Conservation (phyloP, 169 alveolate genomes). For the Plasmodium yoelii region DNA sequence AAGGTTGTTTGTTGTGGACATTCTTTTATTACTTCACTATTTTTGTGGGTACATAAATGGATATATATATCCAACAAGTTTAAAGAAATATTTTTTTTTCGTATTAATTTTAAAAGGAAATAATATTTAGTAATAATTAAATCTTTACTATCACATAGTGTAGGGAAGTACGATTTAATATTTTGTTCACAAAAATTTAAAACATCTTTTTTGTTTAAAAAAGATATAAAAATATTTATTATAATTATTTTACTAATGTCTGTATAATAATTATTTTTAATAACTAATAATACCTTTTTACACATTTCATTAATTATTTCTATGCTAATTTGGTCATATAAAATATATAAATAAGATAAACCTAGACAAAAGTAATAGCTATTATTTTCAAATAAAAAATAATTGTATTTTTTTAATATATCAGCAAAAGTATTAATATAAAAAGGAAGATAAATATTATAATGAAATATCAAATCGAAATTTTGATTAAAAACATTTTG, state of each 20-base stretch:
- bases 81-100: conserved; percentile 17
- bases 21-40: conserved; percentile 9
- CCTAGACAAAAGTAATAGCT: conserved; percentile 32
- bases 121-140: conserved; percentile 44
- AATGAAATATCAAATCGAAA: conserved; percentile 25
- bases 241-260: conserved; percentile 48
- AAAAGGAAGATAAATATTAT: conserved; percentile 8
- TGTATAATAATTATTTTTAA: conserved; percentile 32
- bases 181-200: conserved; percentile 16
- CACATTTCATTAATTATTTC: conserved; percentile 11
- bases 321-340: conserved; percentile 4
- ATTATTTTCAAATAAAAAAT: conserved; percentile 31
- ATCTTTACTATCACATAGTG: conserved; percentile 31
- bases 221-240: conserved; percentile 44
- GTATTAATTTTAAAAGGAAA: conserved; percentile 33
- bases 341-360: conserved; percentile 17
- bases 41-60: conserved; percentile 14
- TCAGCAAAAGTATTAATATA: conserved; percentile 10
- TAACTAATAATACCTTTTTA: conserved; percentile 12
- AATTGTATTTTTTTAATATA: conserved; percentile 38
- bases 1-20: too few relatives aligned
- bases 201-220: conserved; percentile 36
- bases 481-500: conserved; percentile 14
- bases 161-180: conserved; percentile 23
- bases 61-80: conserved; percentile 26